Base-by-base conservation (phyloP, 2,329 filamentous ascomycete species). In the Thelonectria blattea region DNA sequence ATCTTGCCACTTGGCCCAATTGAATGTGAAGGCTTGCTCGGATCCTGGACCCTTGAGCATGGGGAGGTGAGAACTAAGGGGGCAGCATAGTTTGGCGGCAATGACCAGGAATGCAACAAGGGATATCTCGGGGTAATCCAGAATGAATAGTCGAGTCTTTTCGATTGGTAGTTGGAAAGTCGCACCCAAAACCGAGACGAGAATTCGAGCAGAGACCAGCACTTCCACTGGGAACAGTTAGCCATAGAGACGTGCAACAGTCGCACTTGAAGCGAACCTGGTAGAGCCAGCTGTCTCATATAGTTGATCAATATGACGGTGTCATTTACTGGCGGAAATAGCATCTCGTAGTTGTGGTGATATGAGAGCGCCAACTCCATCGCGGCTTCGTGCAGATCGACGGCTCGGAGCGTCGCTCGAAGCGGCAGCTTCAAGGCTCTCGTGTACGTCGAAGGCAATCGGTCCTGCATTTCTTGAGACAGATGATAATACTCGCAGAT, bases 21-120 rank as follows among this genome's bases (percentile, higher is more conserved):
- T 80, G 56, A 97, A 68, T 27, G 34, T 52, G 15, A 68, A 22
- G 24, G 18, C 58, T 20, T 43, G 70, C 62, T 53, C 72, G 18
- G 37, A 27, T 37, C 30, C 22, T 18, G 50, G 52, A n/a, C 42
- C 48, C 27, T 49, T 50, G 20, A 69, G 52, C 17, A 79, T 80
- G 37, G 71, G 74, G 8, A 82, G 83, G 65, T 80, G 69, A 20
- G 79, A 78, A 68, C 92, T 87, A 46, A 97, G 86, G 0, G 94
- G 92, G 68, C 92, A 93, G 18, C 90, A 80, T 2, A 97, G 74
- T 69, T 97, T 97, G 3, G 90, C 87, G 4, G 90, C 87, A 14
- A 96, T 82, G 2, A 97, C 79, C 3, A 97, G 74, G 3, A 92
- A 78, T 4, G 88, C 82, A 56, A 92, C 80, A 1, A 97, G 78